Base-by-base conservation (phyloP, 345 rosid species). In the Schrenkiella parvula region DNA sequence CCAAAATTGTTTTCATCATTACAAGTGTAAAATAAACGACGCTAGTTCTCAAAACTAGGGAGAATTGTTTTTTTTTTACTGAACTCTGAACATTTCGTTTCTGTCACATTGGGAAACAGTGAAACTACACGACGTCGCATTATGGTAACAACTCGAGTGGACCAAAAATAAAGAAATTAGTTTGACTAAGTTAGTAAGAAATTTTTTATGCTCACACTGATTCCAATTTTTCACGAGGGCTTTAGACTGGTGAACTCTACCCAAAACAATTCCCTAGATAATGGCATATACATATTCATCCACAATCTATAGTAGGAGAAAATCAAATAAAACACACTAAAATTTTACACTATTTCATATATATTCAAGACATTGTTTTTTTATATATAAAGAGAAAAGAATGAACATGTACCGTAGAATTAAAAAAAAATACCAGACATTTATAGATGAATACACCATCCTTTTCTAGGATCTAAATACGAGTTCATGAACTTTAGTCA, bases 211-310 rank as follows among this genome's bases (percentile, higher is more conserved):
- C 34, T 9, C 62, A 39, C 44, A 39, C 13, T 38, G 15, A 13
- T 32, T 51, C 37, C 28, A 66, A 56, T 65, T 29, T 29, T 41
- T 62, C 79, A 69, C 79, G 79, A 63, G 79, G 65, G 26, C n/a
- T 63, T 75, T 76, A 69, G 79, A 60, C 75, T 69, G 79, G 79
- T 68, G 64, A 68, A 62, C 74, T 68, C 70, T 76, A 69, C 71
- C 53, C 29, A 56, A 18, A 26, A 44, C 41, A 25, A 26, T 41
- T 26, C 32, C 41, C 12, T 38, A 38, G 1, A 11, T 22, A 15
- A 15, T 23, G 19, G n/a, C 4, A 0, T 21, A 71, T 10, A 22
- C 15, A 18, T 43, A 72, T 53, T 63, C 7, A 34, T 43, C 26
- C 35, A n/a, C 60, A 29, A 10, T 42, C 4, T 43, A 8, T 29